Base-by-base conservation (phyloP, 139 green algal genomes). In the Coelastrella sp. region DNA sequence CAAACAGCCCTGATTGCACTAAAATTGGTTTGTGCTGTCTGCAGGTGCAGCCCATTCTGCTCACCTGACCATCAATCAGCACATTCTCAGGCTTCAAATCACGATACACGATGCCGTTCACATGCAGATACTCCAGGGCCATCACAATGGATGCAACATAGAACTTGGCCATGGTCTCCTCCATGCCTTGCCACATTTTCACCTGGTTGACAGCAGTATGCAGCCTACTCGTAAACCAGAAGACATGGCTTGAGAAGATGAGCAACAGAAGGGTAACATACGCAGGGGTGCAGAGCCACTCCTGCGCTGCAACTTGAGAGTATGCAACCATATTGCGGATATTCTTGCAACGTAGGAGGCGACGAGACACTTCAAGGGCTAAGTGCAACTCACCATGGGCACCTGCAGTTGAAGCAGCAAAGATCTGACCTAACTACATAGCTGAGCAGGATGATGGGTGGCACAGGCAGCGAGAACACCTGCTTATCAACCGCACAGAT, bases 31-130 rank as follows among this genome's bases (percentile, higher is more conserved):
- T n/a, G n/a, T n/a, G n/a, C n/a, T n/a, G n/a, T n/a, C n/a, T n/a
- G n/a, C n/a, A n/a, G n/a, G n/a, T n/a, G n/a, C n/a, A n/a, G n/a
- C n/a, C n/a, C n/a, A n/a, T n/a, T n/a, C n/a, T n/a, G n/a, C n/a
- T n/a, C 17, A 92, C 90, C 90, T 93, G 89, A 3, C 37, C 51
- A 53, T 98, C 96, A 30, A 99, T 95, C 73, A 99, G 95, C 41
- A 99, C 93, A 78, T 99, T 99, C 91, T 99, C 96, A 0, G 96
- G 96, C 92, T 99, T 98, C 32, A 99, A 89, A 86, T 99, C 96
- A 13, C 96, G 90, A 88, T 98, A 98, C 15, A 97, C 90, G 41
- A 98, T 97, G 89, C 73, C 81, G 72, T 94, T 91, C 7, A 93
- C 81, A 89, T 99, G 96, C 72, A 99, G 89, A 88, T 98, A 98